Evolutionary conservation across 2,329 filamentous ascomycete species (phyloP), one percentile per base, ranked within the genome.

Genomic region (Botryosphaeria dothidea): DNA sequence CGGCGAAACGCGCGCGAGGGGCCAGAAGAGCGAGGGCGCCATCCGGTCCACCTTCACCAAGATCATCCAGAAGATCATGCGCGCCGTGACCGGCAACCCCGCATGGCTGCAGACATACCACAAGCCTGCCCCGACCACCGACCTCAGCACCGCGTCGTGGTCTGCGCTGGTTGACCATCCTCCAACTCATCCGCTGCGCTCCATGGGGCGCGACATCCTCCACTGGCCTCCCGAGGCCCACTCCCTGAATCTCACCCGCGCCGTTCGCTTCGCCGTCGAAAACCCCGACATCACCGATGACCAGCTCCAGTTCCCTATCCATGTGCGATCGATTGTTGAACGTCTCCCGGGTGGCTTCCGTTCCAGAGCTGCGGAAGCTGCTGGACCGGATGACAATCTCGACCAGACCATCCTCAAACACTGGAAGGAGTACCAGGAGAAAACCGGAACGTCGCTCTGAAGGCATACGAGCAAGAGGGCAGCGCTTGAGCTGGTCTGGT

Each of bases 221-320:
- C 38, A n/a, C 27, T 48, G 56, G 56, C 56, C 41, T n/a, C 56
- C 41, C 38, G 56, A 60, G 41, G n/a, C 9, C 4, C 56, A 60
- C 27, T 60, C 41, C 8, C 56, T 60, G 8, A 46, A 60, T 19
- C 38, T 60, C 17, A 46, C 56, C 2, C 56, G 41, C 27, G 56
- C 56, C 17, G 56, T 60, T 17, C n/a, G 56, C 1, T 60, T 34
- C 56, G 56, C 56, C 56, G 27, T 60, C 56, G 56, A 60, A 25
- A 23, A 48, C 8, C 56, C 56, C 4, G n/a, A 46, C 3, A 25
- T 46, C 4, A 25, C 56, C 0, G 56, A 60, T 15, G 27, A 31
- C 9, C 25, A 34, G 38, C 56, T 46, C 9, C 56, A 31, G 25
- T 60, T 60, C 13, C 56, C 38, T 17, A 60, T 17, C 9, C 56